A percentile compares a stretch with the other conserved stretches of the same genome.
Evolutionary conservation across 2,329 filamentous ascomycete genomes (phyloP).

Genomic region (Cercospora citrullina): DNA sequence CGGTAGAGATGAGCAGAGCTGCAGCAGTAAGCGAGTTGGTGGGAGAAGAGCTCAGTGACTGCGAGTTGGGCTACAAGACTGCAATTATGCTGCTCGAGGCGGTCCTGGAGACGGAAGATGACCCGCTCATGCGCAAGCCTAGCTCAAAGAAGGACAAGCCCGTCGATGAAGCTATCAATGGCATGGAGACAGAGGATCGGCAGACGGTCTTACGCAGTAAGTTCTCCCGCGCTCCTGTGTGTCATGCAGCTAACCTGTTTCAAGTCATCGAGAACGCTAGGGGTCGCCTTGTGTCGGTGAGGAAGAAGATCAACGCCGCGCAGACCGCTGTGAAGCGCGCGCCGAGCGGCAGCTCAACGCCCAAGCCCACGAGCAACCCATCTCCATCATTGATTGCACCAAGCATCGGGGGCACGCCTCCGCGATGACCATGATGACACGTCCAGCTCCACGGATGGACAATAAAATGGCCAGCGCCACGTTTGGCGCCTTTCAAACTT

Average conservation of each 20-base stretch:
- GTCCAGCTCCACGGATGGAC: not conserved
- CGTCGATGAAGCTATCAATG: conserved; percentile 53
- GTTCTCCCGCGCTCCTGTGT: conserved; percentile 35
- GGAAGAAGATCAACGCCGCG: conserved; percentile 47
- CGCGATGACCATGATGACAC: conserved; percentile 18
- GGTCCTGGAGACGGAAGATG: conserved; percentile 79
- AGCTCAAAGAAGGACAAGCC: conserved; percentile 49
- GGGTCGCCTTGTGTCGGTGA: conserved; percentile 44
- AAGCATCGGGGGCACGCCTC: conserved; percentile 23
- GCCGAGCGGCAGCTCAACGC: conserved; percentile 25
- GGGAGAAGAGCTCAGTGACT: conserved; percentile 81
- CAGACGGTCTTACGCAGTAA: conserved; percentile 72
- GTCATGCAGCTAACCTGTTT: conserved; percentile 29
- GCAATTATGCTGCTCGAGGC: conserved; percentile 94
- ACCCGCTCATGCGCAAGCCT: conserved; percentile 47
- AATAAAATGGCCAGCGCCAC: not conserved
- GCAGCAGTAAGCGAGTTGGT: conserved; percentile 96
- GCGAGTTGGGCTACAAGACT: conserved; percentile 89
- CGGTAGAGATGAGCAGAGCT: conserved; percentile 91
- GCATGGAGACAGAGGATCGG: conserved; percentile 68
- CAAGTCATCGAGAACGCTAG: conserved; percentile 51
- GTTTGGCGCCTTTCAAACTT: not conserved
- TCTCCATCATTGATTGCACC: conserved; percentile 22
- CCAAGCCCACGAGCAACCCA: conserved; percentile 21
- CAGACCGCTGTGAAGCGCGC: conserved; percentile 39